Evolutionary conservation across 2,329 filamentous ascomycete species (phyloP).

Genomic region (Penicillium sp.): DNA sequence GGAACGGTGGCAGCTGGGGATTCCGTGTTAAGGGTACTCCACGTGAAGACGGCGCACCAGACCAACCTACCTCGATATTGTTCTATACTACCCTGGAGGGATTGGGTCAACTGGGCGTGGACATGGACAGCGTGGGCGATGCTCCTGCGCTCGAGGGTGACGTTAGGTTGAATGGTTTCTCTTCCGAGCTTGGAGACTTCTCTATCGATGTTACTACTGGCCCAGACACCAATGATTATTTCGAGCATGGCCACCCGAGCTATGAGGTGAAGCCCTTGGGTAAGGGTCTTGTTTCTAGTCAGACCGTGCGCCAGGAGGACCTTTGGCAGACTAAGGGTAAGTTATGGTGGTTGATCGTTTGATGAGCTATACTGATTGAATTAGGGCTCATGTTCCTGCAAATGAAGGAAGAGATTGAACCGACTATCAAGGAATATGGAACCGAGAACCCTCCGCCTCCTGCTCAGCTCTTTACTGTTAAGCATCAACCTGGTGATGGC

Average conservation of each 20-base stretch:
- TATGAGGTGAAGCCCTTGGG: conserved; percentile 70
- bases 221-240: conserved; percentile 60
- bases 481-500: conserved; percentile 59
- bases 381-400: conserved; percentile 59
- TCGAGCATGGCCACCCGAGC: conserved; percentile 59
- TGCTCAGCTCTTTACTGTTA: conserved; percentile 79
- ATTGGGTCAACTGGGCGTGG: conserved; percentile 63
- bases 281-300: conserved; percentile 71
- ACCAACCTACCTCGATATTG: conserved; percentile 73
- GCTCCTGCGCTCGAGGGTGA: conserved; percentile 55
- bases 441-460: conserved; percentile 73
- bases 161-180: conserved; percentile 69
- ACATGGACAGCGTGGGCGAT: conserved; percentile 50
- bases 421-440: conserved; percentile 58
- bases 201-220: conserved; percentile 75
- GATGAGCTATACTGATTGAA: not conserved
- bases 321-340: conserved; percentile 80
- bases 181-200: conserved; percentile 73
- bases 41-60: conserved; percentile 63
- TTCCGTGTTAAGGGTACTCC: conserved; percentile 80
- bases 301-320: conserved; percentile 64
- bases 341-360: conserved; percentile 16
- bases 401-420: conserved; percentile 64
- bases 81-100: conserved; percentile 85
- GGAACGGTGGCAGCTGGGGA: conserved; percentile 87